A percentile compares a stretch with the other conserved stretches of the same genome.
These are phyloP conservation scores for Septoria petroselini DNA, from an alignment of 2,329 filamentous ascomycete species.

Conservation along the genomic window DNA sequence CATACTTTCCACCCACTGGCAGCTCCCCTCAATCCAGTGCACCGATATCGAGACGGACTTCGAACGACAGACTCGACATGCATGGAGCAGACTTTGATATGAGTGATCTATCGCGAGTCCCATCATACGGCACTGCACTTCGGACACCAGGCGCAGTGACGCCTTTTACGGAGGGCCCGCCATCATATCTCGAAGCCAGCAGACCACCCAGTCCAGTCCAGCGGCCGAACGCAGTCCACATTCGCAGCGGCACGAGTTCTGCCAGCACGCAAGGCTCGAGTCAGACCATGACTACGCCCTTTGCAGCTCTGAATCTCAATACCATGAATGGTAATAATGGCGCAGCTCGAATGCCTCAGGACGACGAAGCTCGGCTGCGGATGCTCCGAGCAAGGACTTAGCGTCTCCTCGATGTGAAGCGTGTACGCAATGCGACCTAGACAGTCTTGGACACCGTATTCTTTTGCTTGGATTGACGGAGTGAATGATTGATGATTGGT, in stretches of 20 bases:
- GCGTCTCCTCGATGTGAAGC: constrained; percentile 3
- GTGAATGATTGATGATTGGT: too few species aligned
- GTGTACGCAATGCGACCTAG: neutral
- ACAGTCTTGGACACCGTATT: neutral
- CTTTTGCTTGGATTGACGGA: neutral
- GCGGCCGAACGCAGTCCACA: constrained; percentile 32
- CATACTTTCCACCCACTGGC: constrained; percentile 28
- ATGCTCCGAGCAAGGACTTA: constrained; percentile 31
- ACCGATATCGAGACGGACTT: constrained; percentile 37
- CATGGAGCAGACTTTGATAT: constrained; percentile 43
- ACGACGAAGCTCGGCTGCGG: constrained; percentile 24
- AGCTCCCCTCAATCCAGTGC: constrained; percentile 31
- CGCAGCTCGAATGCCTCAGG: constrained; percentile 12
- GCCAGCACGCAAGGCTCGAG: constrained; percentile 26
- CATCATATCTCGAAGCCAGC: constrained; percentile 48
- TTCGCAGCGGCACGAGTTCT: constrained; percentile 29
- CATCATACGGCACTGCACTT: constrained; percentile 52
- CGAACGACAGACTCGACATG: constrained; percentile 32
- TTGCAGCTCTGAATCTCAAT: constrained; percentile 17
- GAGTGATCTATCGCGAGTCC: constrained; percentile 48
- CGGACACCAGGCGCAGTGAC: constrained; percentile 44
- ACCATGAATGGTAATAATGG: neutral
- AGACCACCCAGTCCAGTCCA: constrained; percentile 32
- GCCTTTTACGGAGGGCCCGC: constrained; percentile 43
- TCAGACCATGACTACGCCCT: constrained; percentile 21